Evolutionary conservation across 139 green algal genomes (phyloP).

Genomic region (Chlamydomonas applanata): DNA sequence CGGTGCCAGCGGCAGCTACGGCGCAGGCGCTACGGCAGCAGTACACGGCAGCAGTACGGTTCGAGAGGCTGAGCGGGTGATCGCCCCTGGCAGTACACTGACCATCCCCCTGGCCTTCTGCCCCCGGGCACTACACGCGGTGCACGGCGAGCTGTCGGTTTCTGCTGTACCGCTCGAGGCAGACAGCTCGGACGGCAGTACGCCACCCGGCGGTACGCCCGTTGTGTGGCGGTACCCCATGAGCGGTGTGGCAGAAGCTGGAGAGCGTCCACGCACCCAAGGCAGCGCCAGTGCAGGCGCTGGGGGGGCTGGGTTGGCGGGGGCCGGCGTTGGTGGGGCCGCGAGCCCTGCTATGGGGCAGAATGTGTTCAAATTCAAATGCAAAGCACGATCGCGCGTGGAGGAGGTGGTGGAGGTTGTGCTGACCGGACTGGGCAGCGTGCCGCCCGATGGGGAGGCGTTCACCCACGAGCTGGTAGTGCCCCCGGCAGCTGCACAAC

Average conservation of each 20-base stretch:
- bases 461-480: slow-evolving; percentile 53
- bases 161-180: background rate
- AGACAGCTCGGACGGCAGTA: too few species aligned
- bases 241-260: slow-evolving; percentile 23
- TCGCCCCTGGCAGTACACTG: background rate
- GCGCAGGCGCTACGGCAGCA: too few species aligned
- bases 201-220: background rate
- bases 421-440: slow-evolving; percentile 34
- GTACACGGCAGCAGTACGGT: too few species aligned
- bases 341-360: too few species aligned
- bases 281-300: background rate
- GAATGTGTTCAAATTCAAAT: slow-evolving; percentile 21
- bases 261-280: background rate
- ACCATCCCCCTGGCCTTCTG: slow-evolving; percentile 1
- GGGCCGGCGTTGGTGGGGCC: too few species aligned
- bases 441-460: slow-evolving; percentile 32
- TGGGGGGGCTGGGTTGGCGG: too few species aligned
- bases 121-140: background rate
- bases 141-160: background rate
- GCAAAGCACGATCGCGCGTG: slow-evolving; percentile 24
- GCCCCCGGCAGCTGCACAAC: slow-evolving; percentile 1
- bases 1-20: too few species aligned
- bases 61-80: background rate
- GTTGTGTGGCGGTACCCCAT: slow-evolving; percentile 35
- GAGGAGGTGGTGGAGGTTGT: slow-evolving; percentile 43